Evolutionary conservation across 2,329 filamentous ascomycete species (phyloP), one percentile per base, ranked within the genome.

Genomic region (Sporothrix inflata): DNA sequence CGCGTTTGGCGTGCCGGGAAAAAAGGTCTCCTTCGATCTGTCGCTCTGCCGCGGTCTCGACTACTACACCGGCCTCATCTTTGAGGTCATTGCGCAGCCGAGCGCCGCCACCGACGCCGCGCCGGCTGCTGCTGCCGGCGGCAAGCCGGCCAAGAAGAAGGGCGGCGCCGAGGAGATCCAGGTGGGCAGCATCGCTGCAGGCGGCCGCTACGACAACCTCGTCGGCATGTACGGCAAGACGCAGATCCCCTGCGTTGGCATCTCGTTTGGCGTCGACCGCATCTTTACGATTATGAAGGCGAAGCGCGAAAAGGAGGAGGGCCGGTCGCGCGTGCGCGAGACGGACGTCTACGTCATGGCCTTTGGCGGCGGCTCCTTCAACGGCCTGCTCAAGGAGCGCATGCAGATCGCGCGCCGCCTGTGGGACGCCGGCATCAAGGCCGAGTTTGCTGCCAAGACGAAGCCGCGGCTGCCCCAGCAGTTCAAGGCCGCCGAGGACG

Each of bases 331-430:
- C 75, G 86, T 86, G 75, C 94, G 91, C 78, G 92, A 96, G 77
- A 91, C 94, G 2, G 94, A 98, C 79, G 94, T 94, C 61, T 98
- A 90, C 82, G 92, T 98, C 78, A 98, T 98, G 94, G 94, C 94
- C 0, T 94, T 98, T 78, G 94, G 94, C 70, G 92, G 93, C 69
- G 92, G 93, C 70, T 4, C 16, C 16, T 76, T 75, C 53, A 95
- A 94, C 82, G 94, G 93, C 61, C 85, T 97, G 75, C 83, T 97
- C 71, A 89, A 90, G 76, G 92, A 98, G 84, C 91, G 95, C 75
- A 94, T 98, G 89, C 85, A 89, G 34, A 87, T 98, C 49, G 91
- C 91, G 73, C 87, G 89, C 75, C 86, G 86, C 75, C 85, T 98
- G 67, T 97, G 95, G 94, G 90, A 94, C 76, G 93, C 92, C 8